phyloP scores from a whole-genome alignment of 495 filamentous ascomycete species.

The Penicillium argentinense region DNA sequence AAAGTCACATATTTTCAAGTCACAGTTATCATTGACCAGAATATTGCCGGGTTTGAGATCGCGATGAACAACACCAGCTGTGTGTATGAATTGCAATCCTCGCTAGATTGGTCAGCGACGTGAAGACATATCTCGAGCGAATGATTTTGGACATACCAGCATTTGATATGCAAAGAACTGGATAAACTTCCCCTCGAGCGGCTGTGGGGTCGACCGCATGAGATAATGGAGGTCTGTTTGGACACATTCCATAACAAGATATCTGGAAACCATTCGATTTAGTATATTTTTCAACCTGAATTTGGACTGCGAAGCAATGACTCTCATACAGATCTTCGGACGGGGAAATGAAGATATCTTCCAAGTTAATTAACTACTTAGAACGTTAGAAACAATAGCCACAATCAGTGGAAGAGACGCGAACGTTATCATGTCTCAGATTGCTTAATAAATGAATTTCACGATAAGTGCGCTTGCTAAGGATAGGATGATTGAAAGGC shows the following conservation, averaged over 20 bases:
- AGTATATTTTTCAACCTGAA: neutral
- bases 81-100: constrained; percentile 8
- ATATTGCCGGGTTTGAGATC: constrained; percentile 9
- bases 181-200: neutral
- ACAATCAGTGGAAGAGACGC: neutral
- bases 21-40: constrained; percentile 7
- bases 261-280: neutral
- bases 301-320: neutral
- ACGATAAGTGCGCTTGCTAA: constrained; percentile 1
- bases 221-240: neutral
- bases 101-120: neutral
- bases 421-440: constrained; percentile 5
- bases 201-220: neutral
- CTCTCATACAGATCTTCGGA: constrained; percentile 1
- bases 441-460: constrained; percentile 1
- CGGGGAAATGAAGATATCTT: constrained; percentile 4
- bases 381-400: too few relatives aligned
- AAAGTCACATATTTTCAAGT: constrained; percentile 10
- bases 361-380: neutral
- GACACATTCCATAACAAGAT: constrained; percentile 1
- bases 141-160: neutral
- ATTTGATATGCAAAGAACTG: constrained; percentile 8
- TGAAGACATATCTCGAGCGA: neutral
- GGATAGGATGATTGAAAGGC: neutral
- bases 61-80: constrained; percentile 2